A percentile compares a stretch with the other conserved stretches of the same genome.
These are phyloP conservation scores for Trametes cinnabarina DNA, from an alignment of 768 basidiomycete genomes.

Conservation along the genomic window DNA sequence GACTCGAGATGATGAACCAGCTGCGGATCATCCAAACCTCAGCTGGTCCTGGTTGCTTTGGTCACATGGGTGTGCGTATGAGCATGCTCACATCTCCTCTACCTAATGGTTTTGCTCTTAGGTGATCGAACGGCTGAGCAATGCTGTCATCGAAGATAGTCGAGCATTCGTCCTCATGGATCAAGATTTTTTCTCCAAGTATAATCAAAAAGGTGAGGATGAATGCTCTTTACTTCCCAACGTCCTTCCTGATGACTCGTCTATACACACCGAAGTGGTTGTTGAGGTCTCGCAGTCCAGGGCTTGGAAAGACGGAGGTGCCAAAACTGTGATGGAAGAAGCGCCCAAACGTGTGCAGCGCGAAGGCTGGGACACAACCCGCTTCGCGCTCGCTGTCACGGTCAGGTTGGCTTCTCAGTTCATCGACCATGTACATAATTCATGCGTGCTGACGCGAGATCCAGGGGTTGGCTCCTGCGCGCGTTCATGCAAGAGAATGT, in stretches of 20 bases:
- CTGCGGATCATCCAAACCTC: not conserved
- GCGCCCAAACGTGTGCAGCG: constrained; percentile 22
- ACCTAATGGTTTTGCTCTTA: too few species aligned
- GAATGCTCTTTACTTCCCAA: too few species aligned
- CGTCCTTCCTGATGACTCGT: too few species aligned
- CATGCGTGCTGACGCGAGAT: not conserved
- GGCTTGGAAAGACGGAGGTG: constrained; percentile 22
- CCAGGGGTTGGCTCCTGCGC: constrained; percentile 41
- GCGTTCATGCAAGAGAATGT: constrained; percentile 32
- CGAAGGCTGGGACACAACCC: constrained; percentile 30
- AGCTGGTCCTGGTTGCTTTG: not conserved
- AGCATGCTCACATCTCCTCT: too few species aligned
- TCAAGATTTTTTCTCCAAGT: constrained; percentile 21
- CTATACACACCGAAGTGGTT: too few species aligned
- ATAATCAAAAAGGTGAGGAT: constrained; percentile 25
- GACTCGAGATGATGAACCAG: not conserved
- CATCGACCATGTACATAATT: too few species aligned
- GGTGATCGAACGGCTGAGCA: constrained; percentile 22
- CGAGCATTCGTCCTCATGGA: constrained; percentile 26
- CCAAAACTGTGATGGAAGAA: constrained; percentile 23
- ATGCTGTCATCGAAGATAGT: constrained; percentile 29
- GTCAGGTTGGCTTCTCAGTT: constrained; percentile 32
- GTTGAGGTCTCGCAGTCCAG: constrained; percentile 19
- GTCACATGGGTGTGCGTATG: not conserved
- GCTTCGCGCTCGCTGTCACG: constrained; percentile 37